Evolutionary conservation across 2,329 filamentous ascomycete genomes (phyloP).

Genomic region (Orbilia ellipsospora): DNA sequence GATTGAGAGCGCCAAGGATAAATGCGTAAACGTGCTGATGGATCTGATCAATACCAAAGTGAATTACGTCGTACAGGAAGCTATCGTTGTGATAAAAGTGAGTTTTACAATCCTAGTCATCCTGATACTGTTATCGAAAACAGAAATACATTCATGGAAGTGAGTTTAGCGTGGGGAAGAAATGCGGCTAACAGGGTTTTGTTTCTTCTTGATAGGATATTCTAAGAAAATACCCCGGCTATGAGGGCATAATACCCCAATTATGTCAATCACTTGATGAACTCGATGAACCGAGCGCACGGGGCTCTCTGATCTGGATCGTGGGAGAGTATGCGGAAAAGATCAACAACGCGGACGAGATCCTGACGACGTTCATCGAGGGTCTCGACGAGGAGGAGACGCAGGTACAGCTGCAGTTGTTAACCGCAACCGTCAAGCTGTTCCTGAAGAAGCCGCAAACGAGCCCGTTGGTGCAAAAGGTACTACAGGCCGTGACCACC

Average conservation of each 20-base stretch:
- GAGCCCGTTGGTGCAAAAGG: constrained; percentile 90
- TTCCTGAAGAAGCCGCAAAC: constrained; percentile 97
- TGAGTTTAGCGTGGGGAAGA: background rate
- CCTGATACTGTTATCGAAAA: background rate
- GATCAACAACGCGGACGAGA: constrained; percentile 98
- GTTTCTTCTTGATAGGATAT: constrained; percentile 71
- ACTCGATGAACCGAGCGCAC: constrained; percentile 89
- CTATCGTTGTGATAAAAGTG: constrained; percentile 93
- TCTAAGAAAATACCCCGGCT: constrained; percentile 95
- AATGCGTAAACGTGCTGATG: constrained; percentile 91
- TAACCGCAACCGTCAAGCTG: constrained; percentile 96
- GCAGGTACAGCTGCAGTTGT: constrained; percentile 96
- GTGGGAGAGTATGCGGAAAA: constrained; percentile 99
- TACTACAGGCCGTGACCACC: constrained; percentile 88
- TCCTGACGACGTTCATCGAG: constrained; percentile 89
- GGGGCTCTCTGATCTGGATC: constrained; percentile 96
- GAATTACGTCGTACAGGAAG: constrained; percentile 98
- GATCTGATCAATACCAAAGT: constrained; percentile 97
- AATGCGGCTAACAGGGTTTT: constrained; percentile 6
- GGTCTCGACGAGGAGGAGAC: constrained; percentile 96
- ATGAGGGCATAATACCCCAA: constrained; percentile 96
- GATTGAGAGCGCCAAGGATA: constrained; percentile 93
- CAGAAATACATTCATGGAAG: background rate
- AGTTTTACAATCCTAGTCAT: background rate
- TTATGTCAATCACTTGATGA: constrained; percentile 97